A percentile compares a stretch with the other conserved stretches of the same genome.
Conservation (phyloP, 345 rosid species). For the Clarkia xantiana region DNA sequence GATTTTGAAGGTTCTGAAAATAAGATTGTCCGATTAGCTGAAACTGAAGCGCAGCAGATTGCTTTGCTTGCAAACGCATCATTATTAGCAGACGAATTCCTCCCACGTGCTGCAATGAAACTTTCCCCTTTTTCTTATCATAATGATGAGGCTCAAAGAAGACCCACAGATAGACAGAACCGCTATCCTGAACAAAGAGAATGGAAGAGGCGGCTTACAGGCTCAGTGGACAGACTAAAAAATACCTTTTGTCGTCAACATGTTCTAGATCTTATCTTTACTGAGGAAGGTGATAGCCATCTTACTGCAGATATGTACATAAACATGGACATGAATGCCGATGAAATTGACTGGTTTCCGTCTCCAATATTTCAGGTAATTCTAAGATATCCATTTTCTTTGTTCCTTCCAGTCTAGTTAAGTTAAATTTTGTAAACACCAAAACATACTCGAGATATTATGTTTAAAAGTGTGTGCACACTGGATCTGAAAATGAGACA, state of each 20-base stretch:
- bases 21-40: constrained; percentile 88
- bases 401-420: no score
- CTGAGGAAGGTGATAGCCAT: constrained; percentile 95
- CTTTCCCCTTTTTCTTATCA: constrained; percentile 49
- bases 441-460: no score
- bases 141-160: constrained; percentile 54
- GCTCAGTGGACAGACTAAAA: constrained; percentile 79
- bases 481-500: no score
- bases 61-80: constrained; percentile 97
- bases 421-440: no score
- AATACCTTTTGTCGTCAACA: constrained; percentile 90
- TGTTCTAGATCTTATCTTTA: constrained; percentile 93
- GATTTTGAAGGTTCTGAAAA: constrained; percentile 60
- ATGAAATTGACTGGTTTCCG: constrained; percentile 73
- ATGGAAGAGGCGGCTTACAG: constrained; percentile 85
- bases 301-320: constrained; percentile 86
- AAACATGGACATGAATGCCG: constrained; percentile 63
- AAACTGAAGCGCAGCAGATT: constrained; percentile 88
- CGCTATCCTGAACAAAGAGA: constrained; percentile 98
- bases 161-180: constrained; percentile 74
- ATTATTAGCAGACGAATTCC: constrained; percentile 83
- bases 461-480: no score
- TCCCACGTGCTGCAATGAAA: constrained; percentile 97
- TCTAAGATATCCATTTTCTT: not conserved
- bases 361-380: constrained; percentile 88